Conservation (phyloP, 1,284 basidiomycete species). For the Apiotrichum veenhuisii region DNA sequence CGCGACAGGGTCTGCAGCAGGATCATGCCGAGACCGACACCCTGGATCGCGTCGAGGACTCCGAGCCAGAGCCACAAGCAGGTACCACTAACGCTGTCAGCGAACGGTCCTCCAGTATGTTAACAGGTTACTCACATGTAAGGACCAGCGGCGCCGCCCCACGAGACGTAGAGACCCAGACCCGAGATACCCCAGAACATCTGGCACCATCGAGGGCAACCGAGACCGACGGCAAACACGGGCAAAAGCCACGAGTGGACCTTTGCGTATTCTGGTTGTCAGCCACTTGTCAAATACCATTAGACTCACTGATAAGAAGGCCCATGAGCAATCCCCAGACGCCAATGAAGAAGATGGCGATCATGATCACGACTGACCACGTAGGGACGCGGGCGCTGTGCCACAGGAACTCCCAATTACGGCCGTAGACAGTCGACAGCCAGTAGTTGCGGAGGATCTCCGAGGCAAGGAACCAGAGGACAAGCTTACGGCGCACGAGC, state of each 20-base stretch:
- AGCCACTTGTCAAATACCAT: background rate
- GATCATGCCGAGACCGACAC: slow-evolving; percentile 90
- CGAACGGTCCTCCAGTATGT: background rate
- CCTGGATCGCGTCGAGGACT: slow-evolving; percentile 85
- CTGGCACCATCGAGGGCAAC: slow-evolving; percentile 89
- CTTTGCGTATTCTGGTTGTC: slow-evolving; percentile 64
- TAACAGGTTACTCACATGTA: slow-evolving; percentile 56
- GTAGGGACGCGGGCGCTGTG: slow-evolving; percentile 67
- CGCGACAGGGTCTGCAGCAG: slow-evolving; percentile 86
- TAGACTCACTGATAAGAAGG: slow-evolving; percentile 60
- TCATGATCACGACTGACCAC: slow-evolving; percentile 74
- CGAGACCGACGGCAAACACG: slow-evolving; percentile 87
- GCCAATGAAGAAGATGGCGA: slow-evolving; percentile 76
- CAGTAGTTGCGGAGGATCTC: slow-evolving; percentile 87
- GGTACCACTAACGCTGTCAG: slow-evolving; percentile 54
- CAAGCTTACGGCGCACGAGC: slow-evolving; percentile 79
- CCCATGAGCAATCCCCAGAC: slow-evolving; percentile 73
- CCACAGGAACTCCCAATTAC: slow-evolving; percentile 93
- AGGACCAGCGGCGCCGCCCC: slow-evolving; percentile 76
- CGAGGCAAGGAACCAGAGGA: slow-evolving; percentile 86
- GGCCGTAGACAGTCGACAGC: slow-evolving; percentile 77
- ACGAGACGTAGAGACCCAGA: slow-evolving; percentile 71
- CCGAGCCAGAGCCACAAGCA: slow-evolving; percentile 90
- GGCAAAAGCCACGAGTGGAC: slow-evolving; percentile 90
- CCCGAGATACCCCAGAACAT: slow-evolving; percentile 53